Percentiles rank a stretch among this genome's conserved stretches.
phyloP scores from a whole-genome alignment of 139 green algal genomes.

The Closterium sp. region DNA sequence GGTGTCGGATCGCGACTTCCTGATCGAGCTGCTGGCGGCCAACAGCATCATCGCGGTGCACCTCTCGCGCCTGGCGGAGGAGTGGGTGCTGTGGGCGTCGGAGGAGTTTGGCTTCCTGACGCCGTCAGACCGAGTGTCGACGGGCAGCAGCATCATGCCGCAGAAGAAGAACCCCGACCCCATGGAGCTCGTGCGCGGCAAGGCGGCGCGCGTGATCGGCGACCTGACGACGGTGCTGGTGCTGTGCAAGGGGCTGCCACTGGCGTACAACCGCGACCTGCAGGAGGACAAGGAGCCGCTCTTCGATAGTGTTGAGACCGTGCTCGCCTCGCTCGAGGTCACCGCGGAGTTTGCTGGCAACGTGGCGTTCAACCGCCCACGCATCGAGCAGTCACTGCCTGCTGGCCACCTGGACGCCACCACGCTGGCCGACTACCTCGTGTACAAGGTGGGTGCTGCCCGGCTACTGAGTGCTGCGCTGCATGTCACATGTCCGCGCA shows the following conservation, averaged over 20 bases:
- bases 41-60: constrained; percentile 79
- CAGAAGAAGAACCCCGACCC: constrained; percentile 99
- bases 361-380: constrained; percentile 81
- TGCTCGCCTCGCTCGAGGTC: constrained; percentile 86
- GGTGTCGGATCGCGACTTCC: constrained; percentile 92
- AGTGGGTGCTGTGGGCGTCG: constrained; percentile 53
- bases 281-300: constrained; percentile 90
- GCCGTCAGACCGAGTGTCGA: constrained; percentile 59
- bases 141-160: constrained; percentile 93
- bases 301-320: constrained; percentile 93
- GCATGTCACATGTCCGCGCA: background rate
- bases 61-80: constrained; percentile 68
- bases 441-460: constrained; percentile 64
- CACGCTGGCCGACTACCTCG: constrained; percentile 98
- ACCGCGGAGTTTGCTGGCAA: constrained; percentile 88
- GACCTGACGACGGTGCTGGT: constrained; percentile 85
- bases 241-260: constrained; percentile 90
- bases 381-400: constrained; percentile 68
- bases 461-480: background rate
- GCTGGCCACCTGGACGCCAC: constrained; percentile 84
- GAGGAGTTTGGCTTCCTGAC: constrained; percentile 55
- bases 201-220: constrained; percentile 79
- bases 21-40: constrained; percentile 88
- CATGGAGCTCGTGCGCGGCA: constrained; percentile 90
- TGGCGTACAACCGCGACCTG: constrained; percentile 99